A percentile compares a stretch with the other conserved stretches of the same genome.
Conservation (phyloP, 225 moss, liverwort and hornwort genomes). For the Thuidium tamariscinum region DNA sequence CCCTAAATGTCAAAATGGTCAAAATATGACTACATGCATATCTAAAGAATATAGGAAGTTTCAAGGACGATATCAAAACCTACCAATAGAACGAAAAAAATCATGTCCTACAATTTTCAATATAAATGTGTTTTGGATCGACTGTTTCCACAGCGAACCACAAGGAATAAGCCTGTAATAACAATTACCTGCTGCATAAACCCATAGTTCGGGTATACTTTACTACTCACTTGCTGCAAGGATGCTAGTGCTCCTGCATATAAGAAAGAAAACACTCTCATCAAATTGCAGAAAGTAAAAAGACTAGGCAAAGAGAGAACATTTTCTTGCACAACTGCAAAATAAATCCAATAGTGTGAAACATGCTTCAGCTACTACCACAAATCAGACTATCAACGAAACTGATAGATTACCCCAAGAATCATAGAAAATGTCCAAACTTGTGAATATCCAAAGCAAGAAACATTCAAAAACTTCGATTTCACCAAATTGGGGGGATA, state of each 20-base stretch:
- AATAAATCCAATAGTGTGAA: neutral
- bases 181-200: constrained; percentile 51
- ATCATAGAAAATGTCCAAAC: neutral
- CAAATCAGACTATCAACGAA: neutral
- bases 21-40: neutral
- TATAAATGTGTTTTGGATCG: neutral
- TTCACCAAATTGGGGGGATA: neutral
- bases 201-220: constrained; percentile 47
- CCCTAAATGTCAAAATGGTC: neutral
- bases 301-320: neutral
- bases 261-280: neutral
- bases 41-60: neutral
- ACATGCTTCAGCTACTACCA: neutral
- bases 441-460: neutral
- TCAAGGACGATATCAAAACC: neutral
- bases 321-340: neutral
- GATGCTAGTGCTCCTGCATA: constrained; percentile 43
- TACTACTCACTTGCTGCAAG: constrained; percentile 42
- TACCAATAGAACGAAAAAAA: neutral
- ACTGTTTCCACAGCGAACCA: neutral
- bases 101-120: neutral
- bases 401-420: neutral
- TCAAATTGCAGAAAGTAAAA: neutral
- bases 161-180: neutral
- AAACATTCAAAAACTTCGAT: neutral